Conservation (phyloP, 805 yeast species). For the Jamesozyma spencerorum region DNA sequence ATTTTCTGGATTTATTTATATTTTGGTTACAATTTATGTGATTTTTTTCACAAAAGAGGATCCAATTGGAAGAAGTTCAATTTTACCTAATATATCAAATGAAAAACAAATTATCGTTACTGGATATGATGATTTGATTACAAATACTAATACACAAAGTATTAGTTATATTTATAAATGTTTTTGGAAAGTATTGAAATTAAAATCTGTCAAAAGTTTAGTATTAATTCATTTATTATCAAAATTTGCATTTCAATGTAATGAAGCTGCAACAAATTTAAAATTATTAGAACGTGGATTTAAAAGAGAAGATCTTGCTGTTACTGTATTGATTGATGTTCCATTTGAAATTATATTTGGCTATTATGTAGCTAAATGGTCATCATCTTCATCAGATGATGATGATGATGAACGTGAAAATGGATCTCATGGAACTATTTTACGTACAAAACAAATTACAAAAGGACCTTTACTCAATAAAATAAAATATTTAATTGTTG, state of each 20-base stretch:
- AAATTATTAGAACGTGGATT: conserved; percentile 86
- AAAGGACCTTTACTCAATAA: conserved; percentile 14
- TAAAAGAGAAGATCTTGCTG: conserved; percentile 85
- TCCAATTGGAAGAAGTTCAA: conserved; percentile 36
- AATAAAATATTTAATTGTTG: conserved; percentile 16
- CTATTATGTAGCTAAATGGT: conserved; percentile 92
- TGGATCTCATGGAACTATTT: conserved; percentile 4
- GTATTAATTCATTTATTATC: conserved; percentile 67
- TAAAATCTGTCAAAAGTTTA: conserved; percentile 65
- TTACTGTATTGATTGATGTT: conserved; percentile 86
- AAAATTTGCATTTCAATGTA: conserved; percentile 89
- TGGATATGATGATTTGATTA: conserved; percentile 21
- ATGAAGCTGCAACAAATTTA: conserved; percentile 90
- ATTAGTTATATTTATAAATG: conserved; percentile 50
- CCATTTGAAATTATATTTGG: conserved; percentile 95
- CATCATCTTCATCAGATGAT: conserved; percentile 45
- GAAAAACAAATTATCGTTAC: conserved; percentile 9
- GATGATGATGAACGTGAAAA: neutral
- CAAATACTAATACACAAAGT: conserved; percentile 19
- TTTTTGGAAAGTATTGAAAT: conserved; percentile 59
- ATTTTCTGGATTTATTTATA: conserved; percentile 68
- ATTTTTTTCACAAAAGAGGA: conserved; percentile 60
- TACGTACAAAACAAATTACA: conserved; percentile 3
- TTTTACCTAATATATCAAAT: conserved; percentile 3
- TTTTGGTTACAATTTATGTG: conserved; percentile 56